phyloP scores from a whole-genome alignment of 2,329 filamentous ascomycete species.

The Paraconiothyrium sp. region DNA sequence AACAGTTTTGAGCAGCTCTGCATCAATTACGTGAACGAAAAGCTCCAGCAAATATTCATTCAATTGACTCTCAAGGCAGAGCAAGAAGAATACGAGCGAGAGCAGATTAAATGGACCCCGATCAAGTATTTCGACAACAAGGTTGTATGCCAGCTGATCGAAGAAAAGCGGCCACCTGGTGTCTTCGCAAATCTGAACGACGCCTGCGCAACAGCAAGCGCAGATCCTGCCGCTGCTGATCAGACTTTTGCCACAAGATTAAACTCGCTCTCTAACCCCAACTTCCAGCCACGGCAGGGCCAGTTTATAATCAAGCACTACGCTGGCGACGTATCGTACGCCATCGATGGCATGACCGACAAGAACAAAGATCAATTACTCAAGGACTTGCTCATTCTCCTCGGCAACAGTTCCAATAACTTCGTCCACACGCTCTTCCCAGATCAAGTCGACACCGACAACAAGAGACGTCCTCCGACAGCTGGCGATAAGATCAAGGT shows the following conservation, averaged over 20 bases:
- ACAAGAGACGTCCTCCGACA: slow-evolving; percentile 91
- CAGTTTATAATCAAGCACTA: slow-evolving; percentile 99
- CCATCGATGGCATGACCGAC: slow-evolving; percentile 95
- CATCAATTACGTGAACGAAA: slow-evolving; percentile 99
- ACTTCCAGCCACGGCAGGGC: slow-evolving; percentile 90
- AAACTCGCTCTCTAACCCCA: slow-evolving; percentile 89
- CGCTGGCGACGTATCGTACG: slow-evolving; percentile 94
- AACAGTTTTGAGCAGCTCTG: slow-evolving; percentile 99
- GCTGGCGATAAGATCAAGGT: slow-evolving; percentile 95
- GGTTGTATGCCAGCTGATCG: slow-evolving; percentile 96
- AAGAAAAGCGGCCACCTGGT: slow-evolving; percentile 87
- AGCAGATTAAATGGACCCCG: slow-evolving; percentile 98
- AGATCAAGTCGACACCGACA: slow-evolving; percentile 92
- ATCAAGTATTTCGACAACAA: slow-evolving; percentile 99
- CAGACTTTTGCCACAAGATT: slow-evolving; percentile 94
- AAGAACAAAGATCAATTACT: slow-evolving; percentile 99
- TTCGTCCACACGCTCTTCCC: slow-evolving; percentile 94
- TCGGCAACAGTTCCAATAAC: slow-evolving; percentile 81
- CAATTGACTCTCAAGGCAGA: slow-evolving; percentile 96
- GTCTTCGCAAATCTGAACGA: slow-evolving; percentile 97
- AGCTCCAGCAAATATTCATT: slow-evolving; percentile 98
- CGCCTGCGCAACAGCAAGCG: slow-evolving; percentile 97
- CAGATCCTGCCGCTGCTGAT: slow-evolving; percentile 92
- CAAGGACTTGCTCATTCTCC: slow-evolving; percentile 90
- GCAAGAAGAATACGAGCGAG: slow-evolving; percentile 94